Conservation (phyloP, 495 filamentous ascomycete genomes). For the Tuber microsphaerosporum region DNA sequence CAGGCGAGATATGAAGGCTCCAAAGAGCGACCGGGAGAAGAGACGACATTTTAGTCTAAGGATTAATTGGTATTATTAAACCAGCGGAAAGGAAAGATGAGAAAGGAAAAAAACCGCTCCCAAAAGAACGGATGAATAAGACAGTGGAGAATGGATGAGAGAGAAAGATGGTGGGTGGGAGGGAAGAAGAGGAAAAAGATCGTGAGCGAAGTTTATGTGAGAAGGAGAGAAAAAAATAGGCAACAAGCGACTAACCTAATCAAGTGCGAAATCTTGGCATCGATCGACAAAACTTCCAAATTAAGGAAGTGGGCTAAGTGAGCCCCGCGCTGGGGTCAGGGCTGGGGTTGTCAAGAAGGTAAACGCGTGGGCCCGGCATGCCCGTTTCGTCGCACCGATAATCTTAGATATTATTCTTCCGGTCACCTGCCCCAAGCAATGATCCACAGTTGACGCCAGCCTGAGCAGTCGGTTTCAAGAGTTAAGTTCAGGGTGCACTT, state of each 20-base stretch:
- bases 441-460: background rate
- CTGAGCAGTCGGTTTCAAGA: background rate
- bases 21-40: slow-evolving; percentile 69
- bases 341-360: background rate
- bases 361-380: background rate
- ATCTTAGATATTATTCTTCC: background rate
- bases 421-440: background rate
- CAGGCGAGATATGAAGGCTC: slow-evolving; percentile 77
- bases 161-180: slow-evolving; percentile 16
- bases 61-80: slow-evolving; percentile 2
- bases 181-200: slow-evolving; percentile 18
- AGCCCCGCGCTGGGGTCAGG: slow-evolving; percentile 20
- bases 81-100: background rate
- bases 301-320: slow-evolving; percentile 12
- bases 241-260: background rate
- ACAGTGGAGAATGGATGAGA: background rate
- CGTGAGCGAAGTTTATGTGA: slow-evolving; percentile 15
- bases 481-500: background rate
- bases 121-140: slow-evolving; percentile 4
- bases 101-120: slow-evolving; percentile 2
- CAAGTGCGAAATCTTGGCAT: slow-evolving; percentile 29
- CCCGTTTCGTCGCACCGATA: background rate
- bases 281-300: background rate
- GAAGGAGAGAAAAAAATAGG: background rate
- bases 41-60: slow-evolving; percentile 24